These are phyloP conservation scores for Lolium perenne DNA, from an alignment of 176 grass and related monocot genomes.

Conservation along the genomic window DNA sequence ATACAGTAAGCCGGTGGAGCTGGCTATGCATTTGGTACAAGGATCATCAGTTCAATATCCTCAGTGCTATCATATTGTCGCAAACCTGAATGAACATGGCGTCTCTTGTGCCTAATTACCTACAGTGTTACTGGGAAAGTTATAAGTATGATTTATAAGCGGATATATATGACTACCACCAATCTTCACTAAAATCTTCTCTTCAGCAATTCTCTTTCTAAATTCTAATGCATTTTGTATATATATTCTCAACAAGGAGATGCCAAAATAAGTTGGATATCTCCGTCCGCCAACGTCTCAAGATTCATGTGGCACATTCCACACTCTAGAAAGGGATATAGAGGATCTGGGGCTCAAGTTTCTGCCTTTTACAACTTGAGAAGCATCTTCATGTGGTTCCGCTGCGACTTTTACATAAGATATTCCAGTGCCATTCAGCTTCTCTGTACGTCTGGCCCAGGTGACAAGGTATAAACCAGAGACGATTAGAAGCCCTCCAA, in stretches of 20 bases:
- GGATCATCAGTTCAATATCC: constrained; percentile 7
- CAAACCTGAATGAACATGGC: neutral
- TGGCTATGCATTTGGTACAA: constrained; percentile 8
- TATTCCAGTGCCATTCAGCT: constrained; percentile 26
- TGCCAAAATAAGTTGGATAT: constrained; percentile 29
- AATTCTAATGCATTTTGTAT: constrained; percentile 33
- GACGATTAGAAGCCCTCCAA: constrained; percentile 87
- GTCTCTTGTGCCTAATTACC: constrained; percentile 19
- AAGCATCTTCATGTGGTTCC: constrained; percentile 41
- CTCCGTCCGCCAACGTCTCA: constrained; percentile 36
- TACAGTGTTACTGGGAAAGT: constrained; percentile 22
- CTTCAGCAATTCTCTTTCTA: constrained; percentile 31
- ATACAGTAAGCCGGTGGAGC: neutral
- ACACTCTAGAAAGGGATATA: constrained; percentile 57
- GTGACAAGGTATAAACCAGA: constrained; percentile 87
- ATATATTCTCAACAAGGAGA: constrained; percentile 35
- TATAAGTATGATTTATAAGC: constrained; percentile 17
- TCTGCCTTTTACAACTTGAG: constrained; percentile 50
- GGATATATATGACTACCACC: neutral
- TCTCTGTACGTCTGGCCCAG: constrained; percentile 78
- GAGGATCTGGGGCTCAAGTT: constrained; percentile 45
- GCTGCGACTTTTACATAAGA: constrained; percentile 54
- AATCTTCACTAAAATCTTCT: constrained; percentile 33
- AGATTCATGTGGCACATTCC: constrained; percentile 72
- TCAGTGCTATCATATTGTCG: neutral